Conservation (phyloP, 495 filamentous ascomycete genomes). For the Glonium stellatum region DNA sequence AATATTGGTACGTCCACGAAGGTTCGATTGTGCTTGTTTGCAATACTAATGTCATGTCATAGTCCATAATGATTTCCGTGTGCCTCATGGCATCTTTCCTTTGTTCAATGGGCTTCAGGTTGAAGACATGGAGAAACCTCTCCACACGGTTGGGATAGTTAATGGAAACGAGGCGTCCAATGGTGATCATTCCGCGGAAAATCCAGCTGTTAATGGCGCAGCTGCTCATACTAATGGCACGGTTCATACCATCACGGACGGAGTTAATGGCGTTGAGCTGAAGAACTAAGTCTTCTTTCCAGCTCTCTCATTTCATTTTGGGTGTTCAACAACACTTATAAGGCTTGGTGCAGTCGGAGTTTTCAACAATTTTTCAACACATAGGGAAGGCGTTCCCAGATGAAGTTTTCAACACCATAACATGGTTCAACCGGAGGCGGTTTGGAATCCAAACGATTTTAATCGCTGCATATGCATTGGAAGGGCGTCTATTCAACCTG, state of each 20-base stretch:
- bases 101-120: slow-evolving; percentile 76
- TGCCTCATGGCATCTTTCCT: slow-evolving; percentile 66
- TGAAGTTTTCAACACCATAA: slow-evolving; percentile 15
- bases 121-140: slow-evolving; percentile 52
- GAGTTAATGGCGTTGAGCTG: slow-evolving; percentile 13
- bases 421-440: not conserved
- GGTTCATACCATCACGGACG: slow-evolving; percentile 11
- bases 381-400: too few species aligned
- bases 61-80: slow-evolving; percentile 97
- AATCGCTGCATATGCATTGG: slow-evolving; percentile 11
- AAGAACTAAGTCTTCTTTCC: slow-evolving; percentile 9
- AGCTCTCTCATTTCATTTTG: not conserved
- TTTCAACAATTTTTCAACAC: not conserved
- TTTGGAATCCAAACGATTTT: not conserved
- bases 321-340: slow-evolving; percentile 2
- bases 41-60: slow-evolving; percentile 6
- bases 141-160: slow-evolving; percentile 22
- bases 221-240: not conserved
- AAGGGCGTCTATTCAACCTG: slow-evolving; percentile 31
- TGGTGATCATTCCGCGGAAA: not conserved
- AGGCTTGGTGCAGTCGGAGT: not conserved
- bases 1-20: slow-evolving; percentile 69
- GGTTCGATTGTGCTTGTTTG: slow-evolving; percentile 18
- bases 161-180: slow-evolving; percentile 3
- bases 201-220: not conserved